Conservation (phyloP, 2,329 filamentous ascomycete genomes). For the Alternaria sp. region DNA sequence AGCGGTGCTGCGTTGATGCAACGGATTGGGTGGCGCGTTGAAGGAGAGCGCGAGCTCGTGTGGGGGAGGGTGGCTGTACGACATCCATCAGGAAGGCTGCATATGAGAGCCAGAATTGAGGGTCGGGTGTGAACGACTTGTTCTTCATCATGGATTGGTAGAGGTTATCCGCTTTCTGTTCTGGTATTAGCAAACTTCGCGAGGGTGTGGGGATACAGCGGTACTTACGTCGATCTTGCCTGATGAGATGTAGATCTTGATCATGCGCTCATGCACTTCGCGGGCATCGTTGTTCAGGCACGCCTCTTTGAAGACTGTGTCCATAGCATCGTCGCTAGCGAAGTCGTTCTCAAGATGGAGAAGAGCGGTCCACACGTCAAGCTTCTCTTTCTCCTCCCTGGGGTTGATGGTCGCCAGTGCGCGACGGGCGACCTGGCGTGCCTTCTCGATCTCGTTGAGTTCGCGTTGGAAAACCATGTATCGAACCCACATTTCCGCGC, state of each 20-base stretch:
- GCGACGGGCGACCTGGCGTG: conserved; percentile 86
- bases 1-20: conserved; percentile 70
- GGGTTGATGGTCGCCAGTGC: conserved; percentile 91
- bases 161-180: conserved; percentile 82
- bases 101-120: conserved; percentile 91
- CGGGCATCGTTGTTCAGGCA: conserved; percentile 93
- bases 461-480: conserved; percentile 99
- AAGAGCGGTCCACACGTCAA: conserved; percentile 93
- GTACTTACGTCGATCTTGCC: conserved; percentile 77
- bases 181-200: conserved; percentile 22
- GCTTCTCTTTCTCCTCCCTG: conserved; percentile 87
- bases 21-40: conserved; percentile 85
- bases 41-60: conserved; percentile 77
- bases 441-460: conserved; percentile 85
- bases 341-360: conserved; percentile 94
- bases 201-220: background rate
- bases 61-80: conserved; percentile 71
- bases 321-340: conserved; percentile 79
- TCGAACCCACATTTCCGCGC: conserved; percentile 90
- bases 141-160: conserved; percentile 90
- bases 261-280: conserved; percentile 86
- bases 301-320: conserved; percentile 87
- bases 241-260: conserved; percentile 94
- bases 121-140: conserved; percentile 75
- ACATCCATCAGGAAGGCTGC: conserved; percentile 88